These are phyloP conservation scores for Closterium sp. DNA, from an alignment of 139 green algal genomes.

Conservation along the genomic window DNA sequence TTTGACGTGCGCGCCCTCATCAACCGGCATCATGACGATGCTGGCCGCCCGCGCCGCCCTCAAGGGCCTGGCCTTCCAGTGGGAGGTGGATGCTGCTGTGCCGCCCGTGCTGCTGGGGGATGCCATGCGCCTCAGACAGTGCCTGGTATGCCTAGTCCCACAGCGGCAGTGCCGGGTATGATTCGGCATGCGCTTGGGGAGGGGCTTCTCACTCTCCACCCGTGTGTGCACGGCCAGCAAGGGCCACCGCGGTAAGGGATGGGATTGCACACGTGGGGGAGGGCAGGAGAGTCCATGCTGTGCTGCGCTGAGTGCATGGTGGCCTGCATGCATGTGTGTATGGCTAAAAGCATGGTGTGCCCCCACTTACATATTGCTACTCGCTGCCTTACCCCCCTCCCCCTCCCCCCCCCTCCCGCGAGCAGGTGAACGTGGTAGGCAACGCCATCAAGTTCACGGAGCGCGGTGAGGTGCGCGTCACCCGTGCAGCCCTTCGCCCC, in stretches of 20 bases:
- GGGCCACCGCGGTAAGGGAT: too few species aligned
- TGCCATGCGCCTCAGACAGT: constrained; percentile 30
- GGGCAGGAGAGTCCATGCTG: too few species aligned
- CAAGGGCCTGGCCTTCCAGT: constrained; percentile 19
- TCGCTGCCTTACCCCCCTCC: background rate
- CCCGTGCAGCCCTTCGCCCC: background rate
- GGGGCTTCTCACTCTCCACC: too few species aligned
- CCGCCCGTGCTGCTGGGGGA: constrained; percentile 24
- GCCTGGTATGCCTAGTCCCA: constrained; percentile 2
- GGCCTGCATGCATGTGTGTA: too few species aligned
- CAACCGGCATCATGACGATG: constrained; percentile 25
- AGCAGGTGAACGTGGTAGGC: constrained; percentile 43
- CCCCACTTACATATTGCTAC: background rate
- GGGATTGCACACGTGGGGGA: too few species aligned
- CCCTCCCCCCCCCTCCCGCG: background rate
- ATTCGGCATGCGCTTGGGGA: too few species aligned
- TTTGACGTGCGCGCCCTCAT: constrained; percentile 29
- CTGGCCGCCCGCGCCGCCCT: constrained; percentile 7
- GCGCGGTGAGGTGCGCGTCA: constrained; percentile 39
- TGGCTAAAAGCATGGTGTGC: background rate
- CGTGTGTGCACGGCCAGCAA: too few species aligned
- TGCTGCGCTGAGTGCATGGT: too few species aligned
- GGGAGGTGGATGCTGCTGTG: constrained; percentile 9
- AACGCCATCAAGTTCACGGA: constrained; percentile 83
- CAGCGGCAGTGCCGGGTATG: too few species aligned